A percentile compares a stretch with the other conserved stretches of the same genome.
phyloP scores from a whole-genome alignment of 208 protist genomes.

The Naegleria gruberi region DNA sequence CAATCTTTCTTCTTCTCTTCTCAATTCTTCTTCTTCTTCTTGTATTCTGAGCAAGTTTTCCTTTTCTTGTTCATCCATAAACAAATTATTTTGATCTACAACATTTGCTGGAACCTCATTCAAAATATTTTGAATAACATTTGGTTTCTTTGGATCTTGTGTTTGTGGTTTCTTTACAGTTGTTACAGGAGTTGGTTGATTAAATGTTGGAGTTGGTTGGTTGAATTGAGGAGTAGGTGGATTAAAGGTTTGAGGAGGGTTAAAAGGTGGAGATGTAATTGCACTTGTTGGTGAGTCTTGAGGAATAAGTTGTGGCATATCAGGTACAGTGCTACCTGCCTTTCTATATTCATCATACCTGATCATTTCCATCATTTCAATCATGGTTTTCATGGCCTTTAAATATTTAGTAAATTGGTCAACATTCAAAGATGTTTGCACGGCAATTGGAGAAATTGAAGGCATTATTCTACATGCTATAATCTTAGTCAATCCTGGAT shows the following conservation, averaged over 20 bases:
- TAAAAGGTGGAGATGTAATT: neutral
- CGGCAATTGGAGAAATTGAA: neutral
- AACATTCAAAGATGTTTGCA: neutral
- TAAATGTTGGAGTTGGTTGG: neutral
- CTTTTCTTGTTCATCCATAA: neutral
- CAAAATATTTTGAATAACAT: neutral
- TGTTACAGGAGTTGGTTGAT: neutral
- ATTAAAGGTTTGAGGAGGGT: neutral
- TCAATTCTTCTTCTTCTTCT: neutral
- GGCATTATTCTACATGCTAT: neutral
- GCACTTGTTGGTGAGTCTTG: neutral
- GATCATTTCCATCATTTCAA: neutral
- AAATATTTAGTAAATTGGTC: neutral
- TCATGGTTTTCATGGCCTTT: slow-evolving; percentile 2
- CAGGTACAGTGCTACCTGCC: neutral
- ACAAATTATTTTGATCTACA: neutral
- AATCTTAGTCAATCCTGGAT: neutral
- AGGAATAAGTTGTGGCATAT: neutral
- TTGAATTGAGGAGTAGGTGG: neutral
- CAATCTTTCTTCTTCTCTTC: neutral
- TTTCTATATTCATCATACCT: neutral
- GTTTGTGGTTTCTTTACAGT: neutral
- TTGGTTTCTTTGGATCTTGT: neutral
- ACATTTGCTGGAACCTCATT: neutral
- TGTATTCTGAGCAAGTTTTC: neutral